Evolutionary conservation across 106 monocot genomes (phyloP).

Genomic region (Acorus calamus): DNA sequence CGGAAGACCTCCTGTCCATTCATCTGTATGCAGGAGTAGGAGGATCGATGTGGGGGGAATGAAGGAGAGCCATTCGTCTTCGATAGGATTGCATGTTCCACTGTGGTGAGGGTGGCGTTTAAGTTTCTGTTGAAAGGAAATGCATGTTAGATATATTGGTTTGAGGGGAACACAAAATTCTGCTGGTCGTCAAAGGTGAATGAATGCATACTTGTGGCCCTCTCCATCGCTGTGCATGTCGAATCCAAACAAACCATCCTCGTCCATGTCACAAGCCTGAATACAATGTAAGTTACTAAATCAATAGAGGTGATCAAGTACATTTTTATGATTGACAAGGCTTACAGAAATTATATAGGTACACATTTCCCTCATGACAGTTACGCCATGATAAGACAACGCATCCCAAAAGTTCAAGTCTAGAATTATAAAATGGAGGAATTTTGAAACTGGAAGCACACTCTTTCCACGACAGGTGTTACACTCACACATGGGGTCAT

Average conservation of each 20-base stretch:
- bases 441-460: too few species aligned
- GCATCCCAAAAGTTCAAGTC: too few species aligned
- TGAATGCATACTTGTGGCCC: constrained; percentile 52
- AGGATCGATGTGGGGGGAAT: constrained; percentile 57
- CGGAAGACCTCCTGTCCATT: constrained; percentile 99
- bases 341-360: too few species aligned
- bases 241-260: constrained; percentile 89
- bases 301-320: too few species aligned
- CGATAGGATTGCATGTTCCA: constrained; percentile 16
- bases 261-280: constrained; percentile 57
- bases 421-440: too few species aligned
- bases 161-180: neutral
- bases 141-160: neutral
- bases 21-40: constrained; percentile 82
- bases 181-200: neutral
- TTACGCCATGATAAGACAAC: too few species aligned
- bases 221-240: constrained; percentile 78
- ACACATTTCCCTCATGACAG: too few species aligned
- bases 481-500: too few species aligned
- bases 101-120: constrained; percentile 26
- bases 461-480: too few species aligned
- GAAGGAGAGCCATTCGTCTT: constrained; percentile 39
- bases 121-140: constrained; percentile 38
- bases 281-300: neutral
- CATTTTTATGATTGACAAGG: too few species aligned